Evolutionary conservation across 2,329 filamentous ascomycete species (phyloP).

Genomic region (Talaromyces verruculosus): DNA sequence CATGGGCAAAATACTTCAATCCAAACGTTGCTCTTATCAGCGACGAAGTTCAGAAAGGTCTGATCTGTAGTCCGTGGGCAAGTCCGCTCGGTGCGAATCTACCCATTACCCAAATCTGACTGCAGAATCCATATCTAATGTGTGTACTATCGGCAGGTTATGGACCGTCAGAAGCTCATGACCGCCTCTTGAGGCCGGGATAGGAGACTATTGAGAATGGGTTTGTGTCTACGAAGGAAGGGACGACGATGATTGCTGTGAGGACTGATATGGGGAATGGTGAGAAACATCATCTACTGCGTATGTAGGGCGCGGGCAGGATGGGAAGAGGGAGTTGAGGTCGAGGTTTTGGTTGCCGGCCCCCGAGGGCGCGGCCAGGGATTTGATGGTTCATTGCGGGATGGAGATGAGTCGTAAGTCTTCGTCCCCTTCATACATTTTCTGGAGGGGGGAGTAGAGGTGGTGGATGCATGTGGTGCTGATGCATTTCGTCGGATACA

Average conservation of each 20-base stretch:
- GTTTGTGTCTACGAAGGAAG: not conserved
- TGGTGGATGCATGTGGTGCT: not conserved
- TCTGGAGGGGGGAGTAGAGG: not conserved
- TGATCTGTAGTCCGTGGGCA: not conserved
- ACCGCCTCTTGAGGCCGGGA: not conserved
- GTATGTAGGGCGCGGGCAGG: not conserved
- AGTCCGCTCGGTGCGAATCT: not conserved
- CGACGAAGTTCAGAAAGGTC: not conserved
- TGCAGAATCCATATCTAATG: not conserved
- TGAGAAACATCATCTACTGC: not conserved
- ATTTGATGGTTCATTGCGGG: not conserved
- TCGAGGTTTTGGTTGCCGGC: not conserved
- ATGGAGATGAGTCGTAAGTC: not conserved
- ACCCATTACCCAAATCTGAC: too few species aligned
- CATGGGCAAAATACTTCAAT: not conserved
- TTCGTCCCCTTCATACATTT: too few species aligned
- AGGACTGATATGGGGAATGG: not conserved
- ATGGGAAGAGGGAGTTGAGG: not conserved
- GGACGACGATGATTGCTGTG: not conserved
- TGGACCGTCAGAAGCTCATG: not conserved
- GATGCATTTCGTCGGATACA: not conserved
- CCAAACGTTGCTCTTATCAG: not conserved
- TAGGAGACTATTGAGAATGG: not conserved
- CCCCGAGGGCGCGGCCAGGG: not conserved
- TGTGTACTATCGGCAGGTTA: not conserved